Base-by-base conservation (phyloP, 192 early-diverging fungal species). In the Coemansia sp. region DNA sequence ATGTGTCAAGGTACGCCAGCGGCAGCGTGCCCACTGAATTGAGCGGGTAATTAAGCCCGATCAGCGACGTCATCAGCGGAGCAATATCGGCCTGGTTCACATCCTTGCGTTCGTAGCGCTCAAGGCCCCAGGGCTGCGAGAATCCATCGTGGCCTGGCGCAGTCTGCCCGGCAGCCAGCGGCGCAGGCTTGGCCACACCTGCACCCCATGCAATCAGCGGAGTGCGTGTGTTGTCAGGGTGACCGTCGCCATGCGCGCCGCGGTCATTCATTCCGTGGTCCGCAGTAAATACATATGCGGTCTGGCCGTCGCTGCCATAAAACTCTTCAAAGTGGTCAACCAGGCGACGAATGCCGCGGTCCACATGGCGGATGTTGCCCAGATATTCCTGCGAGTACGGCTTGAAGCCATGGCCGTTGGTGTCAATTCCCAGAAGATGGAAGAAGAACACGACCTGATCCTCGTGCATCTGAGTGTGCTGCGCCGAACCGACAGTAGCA, bases 191-290 rank as follows among this genome's bases (percentile, higher is more conserved):
- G 8, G 86, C 79, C n/a, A 95, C 81, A 15, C 96, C 96, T 17
- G 94, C 92, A 35, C 96, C 96, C 94, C 96, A 98, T 15, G 88
- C 92, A 66, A 98, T 88, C 35, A 98, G 79, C 5, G 96, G 96
- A 11, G 96, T 98, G 54, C 90, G 84, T 5, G 96, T 98, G 73
- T 94, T 94, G 69, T 96, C 92, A 5, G 94, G 93, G 72, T 98
- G 89, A 38, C 96, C 96, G 68, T 98, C 95, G 51, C 95, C 95
- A 72, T 98, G 95, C 53, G 75, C 90, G 59, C 94, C 94, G 60
- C 90, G 85, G 67, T 95, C 92, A 70, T 89, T 90, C 96, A 98
- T 98, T 32, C 96, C 96, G 70, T 98, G 96, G 75, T 98, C 96
- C 1, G 94, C 86, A 9, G 94, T 93, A 61, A 98, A 94, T n/a